A percentile compares a stretch with the other conserved stretches of the same genome.
Conservation (phyloP, 768 basidiomycete genomes). For the Amylocystis lapponica region DNA sequence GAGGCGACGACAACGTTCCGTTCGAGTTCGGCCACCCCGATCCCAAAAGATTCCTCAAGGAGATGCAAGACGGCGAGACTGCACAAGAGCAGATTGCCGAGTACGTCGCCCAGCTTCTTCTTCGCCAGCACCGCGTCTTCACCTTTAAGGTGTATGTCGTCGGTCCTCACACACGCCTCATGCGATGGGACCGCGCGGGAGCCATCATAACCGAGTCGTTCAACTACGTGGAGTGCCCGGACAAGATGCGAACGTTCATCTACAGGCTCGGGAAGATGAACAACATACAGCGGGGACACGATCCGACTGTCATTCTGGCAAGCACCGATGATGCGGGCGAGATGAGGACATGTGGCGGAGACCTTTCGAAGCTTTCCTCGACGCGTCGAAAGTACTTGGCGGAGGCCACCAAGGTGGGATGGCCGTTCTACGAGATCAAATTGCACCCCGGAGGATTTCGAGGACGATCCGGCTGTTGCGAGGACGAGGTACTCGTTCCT, state of each 20-base stretch:
- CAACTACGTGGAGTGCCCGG: slow-evolving; percentile 14
- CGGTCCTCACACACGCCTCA: slow-evolving; percentile 20
- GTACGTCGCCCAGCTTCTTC: slow-evolving; percentile 15
- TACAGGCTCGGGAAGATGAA: background rate
- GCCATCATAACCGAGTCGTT: slow-evolving; percentile 24
- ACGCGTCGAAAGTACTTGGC: background rate
- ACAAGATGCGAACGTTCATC: background rate
- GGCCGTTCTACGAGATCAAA: background rate
- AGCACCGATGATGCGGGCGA: background rate
- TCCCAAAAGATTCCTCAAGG: background rate
- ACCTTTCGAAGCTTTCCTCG: background rate
- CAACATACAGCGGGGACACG: background rate
- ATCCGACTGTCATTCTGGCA: background rate
- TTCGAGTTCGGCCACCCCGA: background rate
- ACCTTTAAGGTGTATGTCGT: slow-evolving; percentile 23
- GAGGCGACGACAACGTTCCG: background rate
- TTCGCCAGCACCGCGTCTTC: slow-evolving; percentile 23
- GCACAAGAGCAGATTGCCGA: background rate
- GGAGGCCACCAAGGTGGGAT: background rate
- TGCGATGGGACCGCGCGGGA: slow-evolving; percentile 28
- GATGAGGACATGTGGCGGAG: background rate
- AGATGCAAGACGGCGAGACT: background rate
- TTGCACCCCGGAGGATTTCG: background rate
- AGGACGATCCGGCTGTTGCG: too few relatives aligned
- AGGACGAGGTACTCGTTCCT: slow-evolving; percentile 1